Evolutionary conservation across 2,329 filamentous ascomycete species (phyloP), one percentile per base, ranked within the genome.

Genomic region (Cryphonectria parasitica): DNA sequence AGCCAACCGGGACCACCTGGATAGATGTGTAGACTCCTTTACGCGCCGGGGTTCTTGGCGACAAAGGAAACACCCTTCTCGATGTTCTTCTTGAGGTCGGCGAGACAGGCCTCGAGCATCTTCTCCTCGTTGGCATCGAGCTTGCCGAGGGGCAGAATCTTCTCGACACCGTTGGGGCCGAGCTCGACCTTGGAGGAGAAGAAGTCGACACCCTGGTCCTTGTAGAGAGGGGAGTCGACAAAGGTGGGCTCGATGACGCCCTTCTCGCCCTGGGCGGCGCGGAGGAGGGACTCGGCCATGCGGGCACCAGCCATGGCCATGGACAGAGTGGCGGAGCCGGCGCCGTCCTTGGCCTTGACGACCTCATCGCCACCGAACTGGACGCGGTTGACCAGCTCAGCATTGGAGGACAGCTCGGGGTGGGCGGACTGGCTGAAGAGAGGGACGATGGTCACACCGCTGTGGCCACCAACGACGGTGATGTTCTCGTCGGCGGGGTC

Each of bases 341-440:
- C 94, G 84, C 95, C 96, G 81, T 95, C 95, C 92, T 98, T 98
- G 85, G 95, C 96, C 90, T 98, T 90, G 86, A 98, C 95, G 77
- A 98, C 95, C 91, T 98, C 95, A 83, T 98, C 95, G 88, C 95
- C 95, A 83, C 96, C 95, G 83, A 98, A 98, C 87, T 98, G 95
- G 80, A 98, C 96, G 82, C 96, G 95, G 83, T 95, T 90, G 85
- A 98, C 87, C 79, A 98, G 93, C 74, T 88, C 88, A 79, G 90
- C 86, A 83, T 94, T 87, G 83, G 93, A 91, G 78, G 89, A 86
- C 78, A 98, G 93, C 79, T 93, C 90, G 78, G 91, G 87, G 90
- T 97, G 92, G 83, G 87, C 91, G 83, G 92, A 94, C 89, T 98
- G 96, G 81, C 92, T 95, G 87, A 99, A 94, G 78, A 99, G 92